Percentiles rank a stretch among this genome's conserved stretches.
phyloP scores from a whole-genome alignment of 345 rosid genomes.

The Citrus mangshanensis region DNA sequence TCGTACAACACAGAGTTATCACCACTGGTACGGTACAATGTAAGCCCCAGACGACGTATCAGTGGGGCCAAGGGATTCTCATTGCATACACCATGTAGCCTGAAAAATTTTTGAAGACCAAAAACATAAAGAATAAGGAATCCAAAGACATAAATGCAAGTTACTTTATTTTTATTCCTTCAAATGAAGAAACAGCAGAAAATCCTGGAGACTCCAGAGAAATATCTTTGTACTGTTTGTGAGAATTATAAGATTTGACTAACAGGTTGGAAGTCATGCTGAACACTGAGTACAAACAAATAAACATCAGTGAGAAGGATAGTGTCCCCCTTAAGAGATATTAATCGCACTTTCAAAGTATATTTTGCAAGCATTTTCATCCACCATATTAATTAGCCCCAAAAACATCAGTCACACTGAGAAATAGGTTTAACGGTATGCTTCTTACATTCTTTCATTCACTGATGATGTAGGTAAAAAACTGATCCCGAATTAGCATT shows the following conservation, averaged over 20 bases:
- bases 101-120: slow-evolving; percentile 22
- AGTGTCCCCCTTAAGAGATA: neutral
- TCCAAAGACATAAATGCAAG: neutral
- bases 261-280: neutral
- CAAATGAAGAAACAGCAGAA: neutral
- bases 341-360: neutral
- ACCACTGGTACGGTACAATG: slow-evolving; percentile 81
- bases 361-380: neutral
- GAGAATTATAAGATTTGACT: neutral
- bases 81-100: slow-evolving; percentile 91
- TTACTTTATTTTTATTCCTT: neutral
- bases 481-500: neutral
- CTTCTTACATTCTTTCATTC: neutral
- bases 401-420: neutral
- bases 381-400: neutral
- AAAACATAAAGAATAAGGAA: neutral
- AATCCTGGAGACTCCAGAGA: neutral
- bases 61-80: slow-evolving; percentile 93
- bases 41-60: slow-evolving; percentile 69
- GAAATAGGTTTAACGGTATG: neutral
- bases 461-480: neutral
- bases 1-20: slow-evolving; percentile 87
- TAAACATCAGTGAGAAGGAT: neutral
- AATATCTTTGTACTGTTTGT: neutral
- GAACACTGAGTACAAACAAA: neutral